Base-by-base conservation (phyloP, 1,284 basidiomycete species). In the Ustilago cynodontis region DNA sequence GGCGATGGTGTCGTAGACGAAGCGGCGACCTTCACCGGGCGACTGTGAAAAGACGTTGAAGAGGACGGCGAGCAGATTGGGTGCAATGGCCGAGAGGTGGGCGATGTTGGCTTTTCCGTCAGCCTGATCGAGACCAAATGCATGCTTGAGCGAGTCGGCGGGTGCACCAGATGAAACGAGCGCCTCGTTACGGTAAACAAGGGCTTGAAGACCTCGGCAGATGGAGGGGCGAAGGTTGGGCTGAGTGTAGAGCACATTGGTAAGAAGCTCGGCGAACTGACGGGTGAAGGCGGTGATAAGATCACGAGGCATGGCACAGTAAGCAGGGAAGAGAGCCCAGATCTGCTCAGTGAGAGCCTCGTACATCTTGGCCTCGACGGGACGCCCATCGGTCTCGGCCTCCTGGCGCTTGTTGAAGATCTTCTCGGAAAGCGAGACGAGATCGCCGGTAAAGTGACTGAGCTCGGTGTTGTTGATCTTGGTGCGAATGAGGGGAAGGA, bases 21-120 rank as follows among this genome's bases (percentile, higher is more conserved):
- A 90, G 3, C 91, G 91, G 53, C 94, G 90, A 51, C 89, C 90
- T 74, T 96, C 94, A 51, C 91, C 89, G 3, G 90, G 90, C 24
- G 93, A 90, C 80, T 91, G 94, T 70, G 92, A 90, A 86, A 98
- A 98, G n/a, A 99, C 92, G 85, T 99, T 98, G 88, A 98, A 96
- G 50, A 98, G 89, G 4, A 98, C 94, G 0, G 94, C 92, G 28
- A 98, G 90, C 91, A 97, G 95, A 82, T 94, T 96, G 83, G 94
- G 93, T 0, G 91, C 92, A 81, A 98, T 92, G 0, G 89, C 88
- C 55, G 90, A 91, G 65, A 99, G 88, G 85, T 93, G 92, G 2
- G 86, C 88, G 26, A 98, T 80, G 81, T 95, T 95, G 54, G 88
- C 88, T 39, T 87, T 85, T 2, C 93, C 94, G 70, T 90, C 90